A percentile compares a stretch with the other conserved stretches of the same genome.
Conservation (phyloP, 2,329 filamentous ascomycete genomes). For the Helminthosporium solani region DNA sequence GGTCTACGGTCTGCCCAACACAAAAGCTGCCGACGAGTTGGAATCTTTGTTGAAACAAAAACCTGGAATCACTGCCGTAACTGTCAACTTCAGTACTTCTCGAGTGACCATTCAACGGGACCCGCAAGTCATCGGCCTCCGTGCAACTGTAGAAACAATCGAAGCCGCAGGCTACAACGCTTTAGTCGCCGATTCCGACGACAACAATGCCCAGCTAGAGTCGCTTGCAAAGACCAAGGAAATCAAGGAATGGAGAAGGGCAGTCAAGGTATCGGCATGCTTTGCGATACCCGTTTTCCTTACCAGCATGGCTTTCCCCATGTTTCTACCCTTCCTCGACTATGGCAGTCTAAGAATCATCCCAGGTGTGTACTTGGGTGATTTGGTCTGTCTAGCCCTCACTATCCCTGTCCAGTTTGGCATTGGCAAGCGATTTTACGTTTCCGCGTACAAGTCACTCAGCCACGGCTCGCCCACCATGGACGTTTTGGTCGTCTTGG, state of each 20-base stretch:
- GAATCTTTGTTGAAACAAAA: conserved; percentile 66
- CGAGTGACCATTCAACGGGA: conserved; percentile 74
- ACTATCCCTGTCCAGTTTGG: conserved; percentile 96
- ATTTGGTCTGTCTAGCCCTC: conserved; percentile 77
- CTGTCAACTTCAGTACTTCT: conserved; percentile 71
- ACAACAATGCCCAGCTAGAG: conserved; percentile 95
- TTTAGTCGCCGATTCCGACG: conserved; percentile 83
- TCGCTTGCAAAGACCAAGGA: conserved; percentile 95
- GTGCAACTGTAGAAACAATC: conserved; percentile 77
- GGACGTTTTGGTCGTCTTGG: conserved; percentile 93
- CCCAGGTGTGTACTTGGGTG: conserved; percentile 81
- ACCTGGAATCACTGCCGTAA: conserved; percentile 72
- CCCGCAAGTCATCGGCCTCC: conserved; percentile 71
- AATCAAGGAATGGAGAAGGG: conserved; percentile 86
- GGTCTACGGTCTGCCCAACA: conserved; percentile 75
- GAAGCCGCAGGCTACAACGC: conserved; percentile 87
- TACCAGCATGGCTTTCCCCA: conserved; percentile 91
- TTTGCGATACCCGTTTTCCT: conserved; percentile 91
- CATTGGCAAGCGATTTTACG: conserved; percentile 90
- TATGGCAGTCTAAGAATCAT: conserved; percentile 69
- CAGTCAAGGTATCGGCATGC: conserved; percentile 72
- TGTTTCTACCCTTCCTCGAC: conserved; percentile 74
- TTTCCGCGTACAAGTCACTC: conserved; percentile 88
- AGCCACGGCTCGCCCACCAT: conserved; percentile 92
- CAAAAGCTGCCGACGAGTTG: conserved; percentile 68